Base-by-base conservation (phyloP, 2,329 filamentous ascomycete species). In the Penicillium sp. region DNA sequence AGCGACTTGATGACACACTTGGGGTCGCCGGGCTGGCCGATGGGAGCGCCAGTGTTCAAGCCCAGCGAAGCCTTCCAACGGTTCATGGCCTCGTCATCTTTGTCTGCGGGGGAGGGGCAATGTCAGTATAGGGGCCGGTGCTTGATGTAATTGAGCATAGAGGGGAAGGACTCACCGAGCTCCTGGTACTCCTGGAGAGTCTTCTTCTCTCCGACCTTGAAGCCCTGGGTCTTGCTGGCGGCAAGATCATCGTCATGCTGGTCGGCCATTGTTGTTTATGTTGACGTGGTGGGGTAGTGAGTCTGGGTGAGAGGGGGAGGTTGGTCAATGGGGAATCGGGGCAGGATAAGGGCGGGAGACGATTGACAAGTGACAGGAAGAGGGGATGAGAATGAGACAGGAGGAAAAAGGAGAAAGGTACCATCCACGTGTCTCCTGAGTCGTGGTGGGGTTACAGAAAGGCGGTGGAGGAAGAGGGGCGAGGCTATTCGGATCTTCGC, bases 141-240 rank as follows among this genome's bases (percentile, higher is more conserved):
- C 32, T 28, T 24, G 20, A 35, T 37, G 27, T 47, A 24, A 32
- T 24, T 38, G 18, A 39, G 41, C 45, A 27, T 37, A 37, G 24
- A 29, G 15, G 9, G 6, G 32, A 31, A 31, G 32, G 10, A 61
- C 88, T 67, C 78, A 95, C 90, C 93, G 75, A 98, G 87, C 72
- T 95, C 80, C 68, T 92, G 81, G 76, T 96, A 96, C 74, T 96
- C 88, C 58, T 92, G 88, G 67, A 98, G 81, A 63, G 89, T 95
- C 82, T 97, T 95, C 86, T 96, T 96, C 82, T 96, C 89, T 61
- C 89, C 91, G 69, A 96, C 87, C 83, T 95, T 96, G 86, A 96
- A 97, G 70, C 92, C 92, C 76, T 91, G 86, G 60, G 91, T 96
- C 76, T 86, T 81, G 77, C 93, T 88, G 57, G 89, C 86, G 72